phyloP scores from a whole-genome alignment of 176 grass and related monocot genomes.

The Carex scoparia region DNA sequence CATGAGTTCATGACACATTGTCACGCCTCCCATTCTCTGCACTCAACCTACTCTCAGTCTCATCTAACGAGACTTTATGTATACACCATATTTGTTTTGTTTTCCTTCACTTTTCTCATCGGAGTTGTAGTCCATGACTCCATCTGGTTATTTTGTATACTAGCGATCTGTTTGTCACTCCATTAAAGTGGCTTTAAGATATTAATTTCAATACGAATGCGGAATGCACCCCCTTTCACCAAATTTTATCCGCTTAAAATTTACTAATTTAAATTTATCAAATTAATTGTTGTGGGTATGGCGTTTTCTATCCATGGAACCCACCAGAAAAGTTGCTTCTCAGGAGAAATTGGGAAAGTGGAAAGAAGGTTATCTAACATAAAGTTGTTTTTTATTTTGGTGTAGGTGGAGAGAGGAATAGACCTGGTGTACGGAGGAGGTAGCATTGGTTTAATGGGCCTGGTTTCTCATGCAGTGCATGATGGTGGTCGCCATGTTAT shows the following conservation, averaged over 20 bases:
- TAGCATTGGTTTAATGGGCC: constrained; percentile 92
- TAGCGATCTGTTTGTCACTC: background rate
- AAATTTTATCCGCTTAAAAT: background rate
- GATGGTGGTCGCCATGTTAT: constrained; percentile 97
- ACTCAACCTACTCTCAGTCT: constrained; percentile 20
- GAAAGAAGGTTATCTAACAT: constrained; percentile 10
- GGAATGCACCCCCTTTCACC: background rate
- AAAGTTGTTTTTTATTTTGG: background rate
- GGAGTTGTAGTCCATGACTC: background rate
- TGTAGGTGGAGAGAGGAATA: constrained; percentile 90
- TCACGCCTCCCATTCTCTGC: constrained; percentile 8
- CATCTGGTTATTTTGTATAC: background rate
- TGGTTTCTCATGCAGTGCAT: constrained; percentile 94
- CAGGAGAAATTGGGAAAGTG: constrained; percentile 11
- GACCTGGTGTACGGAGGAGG: constrained; percentile 96
- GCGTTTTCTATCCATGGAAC: constrained; percentile 3
- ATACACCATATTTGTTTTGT: background rate
- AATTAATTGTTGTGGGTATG: background rate
- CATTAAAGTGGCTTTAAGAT: background rate
- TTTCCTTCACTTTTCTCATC: background rate
- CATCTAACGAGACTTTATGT: background rate
- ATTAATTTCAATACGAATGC: background rate
- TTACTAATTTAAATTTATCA: background rate
- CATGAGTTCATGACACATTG: constrained; percentile 20
- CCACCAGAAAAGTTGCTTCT: background rate